Base-by-base conservation (phyloP, 805 yeast genomes). In the Ogataea kodamae region DNA sequence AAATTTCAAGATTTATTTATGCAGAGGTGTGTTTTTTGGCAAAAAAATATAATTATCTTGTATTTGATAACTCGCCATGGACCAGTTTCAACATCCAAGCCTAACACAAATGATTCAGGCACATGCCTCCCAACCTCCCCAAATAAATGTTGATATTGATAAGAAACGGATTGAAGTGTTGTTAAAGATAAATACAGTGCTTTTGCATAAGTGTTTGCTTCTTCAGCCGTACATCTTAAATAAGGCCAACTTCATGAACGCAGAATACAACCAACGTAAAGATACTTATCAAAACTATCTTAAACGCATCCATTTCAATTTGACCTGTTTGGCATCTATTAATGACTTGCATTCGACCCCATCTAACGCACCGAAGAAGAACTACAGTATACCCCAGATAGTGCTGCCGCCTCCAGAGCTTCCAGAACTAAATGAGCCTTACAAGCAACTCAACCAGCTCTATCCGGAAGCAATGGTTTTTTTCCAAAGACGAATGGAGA, bases 391-490 rank as follows among this genome's bases (percentile, higher is more conserved):
- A 12, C 81, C 81, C 2, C 64, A 68, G 18, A 70, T 74, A 24
- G 63, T 74, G 39, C 59, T 72, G 1, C 69, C 81, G 5, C 80
- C 80, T 6, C 66, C 66, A 3, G 78, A 72, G 27, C 62, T 73
- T 58, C 77, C 78, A 0, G 80, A 73, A 43, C 57, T 75, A 25
- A 57, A 59, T 31, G 68, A 64, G 22, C 61, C 68, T 24, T 75
- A 75, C 50, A 59, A 61, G 30, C 13, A 43, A 8, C 37, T 57
- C 32, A 52, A 52, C 28, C 54, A 67, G 33, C 48, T 75, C 22
- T 75, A 74, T 41, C 78, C 78, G 0, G 79, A 74, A 39, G 76
- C 76, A 5, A 37, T 52, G 30, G 49, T 54, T 4, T 40, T 54
- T 22, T 55, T 46, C 37, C 59, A 52, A 30, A 42, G 52, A 27